Evolutionary conservation across 2,329 filamentous ascomycete genomes (phyloP), one percentile per base, ranked within the genome.

Genomic region (Chalaropsis ovoidea): DNA sequence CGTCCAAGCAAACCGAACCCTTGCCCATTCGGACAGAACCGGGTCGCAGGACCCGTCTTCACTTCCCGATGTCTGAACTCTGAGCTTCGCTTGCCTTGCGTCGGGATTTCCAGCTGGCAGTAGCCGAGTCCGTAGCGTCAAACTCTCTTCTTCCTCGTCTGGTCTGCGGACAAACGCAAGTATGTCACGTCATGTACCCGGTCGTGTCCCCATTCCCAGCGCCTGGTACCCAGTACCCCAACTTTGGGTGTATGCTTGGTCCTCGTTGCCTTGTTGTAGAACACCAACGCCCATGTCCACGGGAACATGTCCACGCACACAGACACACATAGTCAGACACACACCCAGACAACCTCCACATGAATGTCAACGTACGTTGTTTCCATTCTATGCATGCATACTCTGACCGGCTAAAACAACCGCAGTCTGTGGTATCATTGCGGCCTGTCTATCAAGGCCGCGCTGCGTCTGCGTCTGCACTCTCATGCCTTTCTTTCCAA

Each of bases 21-120:
- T 58, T 58, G 54, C 8, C 8, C n/a, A 31, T 58, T 58, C 54
- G 54, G 54, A 58, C 54, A 35, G 54, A 58, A 58, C 54, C 54
- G 54, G 54, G 17, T 58, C 35, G 27, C 54, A 35, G 6, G 8
- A 10, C 3, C 8, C 24, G 10, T 2, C 54, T 35, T 13, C 7
- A 58, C n/a, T 31, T 39, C 15, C 2, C n/a, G 3, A 17, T 17
- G 15, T 19, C 42, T 13, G n/a, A n/a, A n/a, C n/a, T 13, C 22
- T 27, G 17, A 4, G 31, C 24, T 5, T 5, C 54, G 17, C 5
- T 58, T 58, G 31, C 2, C 27, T 39, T 27, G 54, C 1, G 27
- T 39, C 31, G 27, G 8, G 13, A 13, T 39, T 39, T 39, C 35
- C 3, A 39, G 5, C 5, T 39, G 35, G 35, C 8, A 39, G 35